phyloP scores from a whole-genome alignment of 176 grass and related monocot genomes.

The Pontederia paniculata region DNA sequence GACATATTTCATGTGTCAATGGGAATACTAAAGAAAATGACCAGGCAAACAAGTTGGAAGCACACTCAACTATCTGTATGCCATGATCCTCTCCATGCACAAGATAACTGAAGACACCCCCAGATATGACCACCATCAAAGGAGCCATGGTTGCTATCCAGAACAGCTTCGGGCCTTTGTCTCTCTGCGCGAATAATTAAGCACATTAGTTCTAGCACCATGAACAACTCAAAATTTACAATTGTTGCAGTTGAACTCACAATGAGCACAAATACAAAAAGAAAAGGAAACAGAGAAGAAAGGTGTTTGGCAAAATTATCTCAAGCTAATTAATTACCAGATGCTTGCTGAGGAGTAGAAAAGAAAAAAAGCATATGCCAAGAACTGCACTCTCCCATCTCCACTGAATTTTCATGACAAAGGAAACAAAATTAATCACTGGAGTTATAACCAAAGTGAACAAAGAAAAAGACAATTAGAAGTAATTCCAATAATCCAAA shows the following conservation, averaged over 20 bases:
- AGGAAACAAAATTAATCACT: slow-evolving; percentile 4
- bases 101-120: slow-evolving; percentile 65
- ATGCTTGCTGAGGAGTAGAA: slow-evolving; percentile 45
- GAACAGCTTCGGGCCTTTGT: slow-evolving; percentile 57
- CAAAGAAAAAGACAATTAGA: too few relatives aligned
- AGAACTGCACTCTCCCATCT: slow-evolving; percentile 78
- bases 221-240: background rate
- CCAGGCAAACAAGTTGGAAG: background rate
- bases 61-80: slow-evolving; percentile 57
- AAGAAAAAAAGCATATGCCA: slow-evolving; percentile 58
- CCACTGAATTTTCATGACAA: slow-evolving; percentile 50
- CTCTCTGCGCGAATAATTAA: too few relatives aligned
- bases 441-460: too few relatives aligned
- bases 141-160: slow-evolving; percentile 87
- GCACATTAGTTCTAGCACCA: too few relatives aligned
- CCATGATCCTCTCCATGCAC: slow-evolving; percentile 76
- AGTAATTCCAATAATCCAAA: too few relatives aligned
- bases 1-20: background rate
- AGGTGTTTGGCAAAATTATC: too few relatives aligned
- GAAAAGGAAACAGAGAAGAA: too few relatives aligned
- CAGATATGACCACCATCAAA: slow-evolving; percentile 62
- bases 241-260: slow-evolving; percentile 7
- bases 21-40: background rate
- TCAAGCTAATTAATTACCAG: slow-evolving; percentile 56
- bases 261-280: too few relatives aligned